Conservation (phyloP, 495 filamentous ascomycete genomes). For the Podospora pseudopauciseta region DNA sequence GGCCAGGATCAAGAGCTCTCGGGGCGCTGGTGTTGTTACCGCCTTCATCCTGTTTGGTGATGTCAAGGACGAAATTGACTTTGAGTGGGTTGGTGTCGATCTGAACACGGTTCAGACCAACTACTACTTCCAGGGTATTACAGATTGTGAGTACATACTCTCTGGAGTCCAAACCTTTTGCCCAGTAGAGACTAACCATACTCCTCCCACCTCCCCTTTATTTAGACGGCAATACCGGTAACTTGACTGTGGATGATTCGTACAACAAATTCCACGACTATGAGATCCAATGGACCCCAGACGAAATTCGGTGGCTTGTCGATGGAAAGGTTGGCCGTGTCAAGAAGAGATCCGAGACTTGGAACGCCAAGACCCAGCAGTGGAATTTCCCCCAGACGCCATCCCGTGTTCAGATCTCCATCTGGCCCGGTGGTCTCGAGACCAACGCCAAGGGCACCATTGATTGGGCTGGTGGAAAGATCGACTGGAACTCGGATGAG, state of each 20-base stretch:
- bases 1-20: slow-evolving; percentile 79
- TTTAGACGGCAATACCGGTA: slow-evolving; percentile 68
- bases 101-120: slow-evolving; percentile 80
- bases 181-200: slow-evolving; percentile 23
- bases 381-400: slow-evolving; percentile 93
- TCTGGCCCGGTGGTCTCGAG: slow-evolving; percentile 87
- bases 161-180: neutral
- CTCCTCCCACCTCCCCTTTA: neutral
- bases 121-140: slow-evolving; percentile 94
- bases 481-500: slow-evolving; percentile 80
- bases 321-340: slow-evolving; percentile 74
- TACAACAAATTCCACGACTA: slow-evolving; percentile 83
- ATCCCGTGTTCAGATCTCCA: slow-evolving; percentile 85
- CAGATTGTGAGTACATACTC: slow-evolving; percentile 67
- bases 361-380: slow-evolving; percentile 74
- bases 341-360: slow-evolving; percentile 71
- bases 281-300: slow-evolving; percentile 88
- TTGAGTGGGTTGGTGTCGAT: slow-evolving; percentile 85
- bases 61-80: slow-evolving; percentile 97
- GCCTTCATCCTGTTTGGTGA: slow-evolving; percentile 94
- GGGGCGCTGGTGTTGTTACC: slow-evolving; percentile 83
- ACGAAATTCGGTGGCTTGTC: slow-evolving; percentile 77
- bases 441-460: slow-evolving; percentile 82
- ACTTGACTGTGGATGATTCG: slow-evolving; percentile 66
- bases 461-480: slow-evolving; percentile 83